phyloP scores from a whole-genome alignment of 345 rosid genomes.

The Eucalyptus marginata region DNA sequence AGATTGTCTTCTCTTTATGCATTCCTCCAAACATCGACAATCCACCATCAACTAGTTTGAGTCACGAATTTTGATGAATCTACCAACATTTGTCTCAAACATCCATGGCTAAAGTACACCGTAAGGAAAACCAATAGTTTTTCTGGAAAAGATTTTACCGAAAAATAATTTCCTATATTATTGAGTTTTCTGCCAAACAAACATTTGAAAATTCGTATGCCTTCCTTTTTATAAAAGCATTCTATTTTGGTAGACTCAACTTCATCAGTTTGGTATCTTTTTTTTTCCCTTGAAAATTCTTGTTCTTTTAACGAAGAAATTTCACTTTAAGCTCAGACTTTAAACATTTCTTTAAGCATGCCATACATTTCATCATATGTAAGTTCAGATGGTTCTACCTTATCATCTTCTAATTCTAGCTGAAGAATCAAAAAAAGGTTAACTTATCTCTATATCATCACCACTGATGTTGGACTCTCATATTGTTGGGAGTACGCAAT shows the following conservation, averaged over 20 bases:
- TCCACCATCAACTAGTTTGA: background rate
- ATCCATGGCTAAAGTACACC: background rate
- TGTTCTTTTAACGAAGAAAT: background rate
- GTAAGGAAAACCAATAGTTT: no score
- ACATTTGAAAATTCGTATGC: background rate
- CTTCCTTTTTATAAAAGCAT: background rate
- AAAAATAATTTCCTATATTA: no score
- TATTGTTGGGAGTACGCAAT: no score
- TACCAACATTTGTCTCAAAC: background rate
- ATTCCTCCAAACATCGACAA: background rate
- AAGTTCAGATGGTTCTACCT: background rate
- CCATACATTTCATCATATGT: background rate
- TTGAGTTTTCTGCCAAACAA: background rate
- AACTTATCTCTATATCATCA: background rate
- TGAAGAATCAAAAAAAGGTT: background rate
- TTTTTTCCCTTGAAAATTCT: background rate
- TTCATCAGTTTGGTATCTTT: background rate
- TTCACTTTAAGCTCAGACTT: background rate
- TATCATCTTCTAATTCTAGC: background rate
- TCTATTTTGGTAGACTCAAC: background rate
- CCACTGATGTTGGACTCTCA: rapidly evolving
- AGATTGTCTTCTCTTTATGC: background rate
- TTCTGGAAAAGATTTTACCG: rapidly evolving
- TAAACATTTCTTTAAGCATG: background rate
- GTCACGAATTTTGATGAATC: background rate